Evolutionary conservation across 495 filamentous ascomycete genomes (phyloP), one percentile per base, ranked within the genome.

Genomic region (Tuber aestivum): DNA sequence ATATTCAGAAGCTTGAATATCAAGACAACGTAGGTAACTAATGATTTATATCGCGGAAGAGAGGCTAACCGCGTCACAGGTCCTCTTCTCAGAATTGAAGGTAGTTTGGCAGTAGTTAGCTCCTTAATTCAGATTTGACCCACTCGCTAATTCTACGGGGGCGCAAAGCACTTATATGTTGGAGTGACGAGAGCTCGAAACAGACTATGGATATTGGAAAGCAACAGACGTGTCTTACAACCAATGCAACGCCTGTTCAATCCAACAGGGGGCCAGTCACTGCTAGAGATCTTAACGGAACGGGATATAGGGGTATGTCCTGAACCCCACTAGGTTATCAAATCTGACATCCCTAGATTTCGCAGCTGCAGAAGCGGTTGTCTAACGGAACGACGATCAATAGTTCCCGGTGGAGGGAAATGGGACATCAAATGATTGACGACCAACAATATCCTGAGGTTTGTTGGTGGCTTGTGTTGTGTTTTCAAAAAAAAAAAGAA

Each of bases 81-180:
- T 14, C 5, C 74, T 78, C 45, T 79, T 75, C 50, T 78, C 71
- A 20, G 77, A 79, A 41, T 65, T 79, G 8, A 79, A 79, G 75
- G 77, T 79, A 74, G 3, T 35, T 27, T n/a, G 37, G 35, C 5
- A 41, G 6, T 16, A 69, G 23, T 50, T 6, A 6, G 10, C 69
- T 77, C 14, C 18, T 23, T 35, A n/a, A 12, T 0, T 3, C 61
- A 2, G 20, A 0, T 42, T 69, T 20, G 23, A 71, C 41, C 40
- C 20, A 35, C 41, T 61, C 2, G 70, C 32, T 20, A 1, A 23
- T 27, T 44, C 2, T 38, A 69, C 12, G 18, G 41, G 32, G 32
- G 71, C 16, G n/a, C 65, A 10, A 41, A 79, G 77, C 69, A 79
- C 42, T 21, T 79, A 12, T 79, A 79, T 70, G 69, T 79, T 3